phyloP scores from a whole-genome alignment of 352 stramenopile genomes.

The Globisporangium mamillatum region DNA sequence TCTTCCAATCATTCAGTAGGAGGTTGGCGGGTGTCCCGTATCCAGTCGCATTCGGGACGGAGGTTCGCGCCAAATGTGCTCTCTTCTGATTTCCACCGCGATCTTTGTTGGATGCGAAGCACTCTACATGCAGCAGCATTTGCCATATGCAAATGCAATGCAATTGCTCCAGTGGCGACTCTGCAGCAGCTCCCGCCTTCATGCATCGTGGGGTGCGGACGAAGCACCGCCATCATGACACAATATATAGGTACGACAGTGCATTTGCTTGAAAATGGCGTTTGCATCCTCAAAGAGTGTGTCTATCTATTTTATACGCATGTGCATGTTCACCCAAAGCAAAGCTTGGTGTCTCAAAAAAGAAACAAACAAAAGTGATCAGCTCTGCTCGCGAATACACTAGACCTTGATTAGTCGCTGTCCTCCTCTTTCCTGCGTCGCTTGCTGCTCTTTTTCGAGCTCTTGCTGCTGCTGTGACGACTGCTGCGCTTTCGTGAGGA shows the following conservation, averaged over 20 bases:
- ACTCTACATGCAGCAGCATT: too few relatives aligned
- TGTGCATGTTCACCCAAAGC: neutral
- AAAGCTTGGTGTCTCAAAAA: neutral
- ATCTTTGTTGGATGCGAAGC: too few relatives aligned
- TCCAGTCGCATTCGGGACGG: neutral
- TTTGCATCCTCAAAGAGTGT: neutral
- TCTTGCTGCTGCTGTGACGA: conserved; percentile 10
- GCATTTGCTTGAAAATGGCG: neutral
- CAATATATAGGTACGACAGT: too few relatives aligned
- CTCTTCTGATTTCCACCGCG: neutral
- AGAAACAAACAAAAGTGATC: neutral
- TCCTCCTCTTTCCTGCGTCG: conserved; percentile 10
- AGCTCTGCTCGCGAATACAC: too few relatives aligned
- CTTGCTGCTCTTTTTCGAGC: conserved; percentile 17
- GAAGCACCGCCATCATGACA: too few relatives aligned
- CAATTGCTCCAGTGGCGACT: too few relatives aligned
- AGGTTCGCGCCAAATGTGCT: neutral
- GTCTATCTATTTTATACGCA: neutral
- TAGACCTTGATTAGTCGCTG: conserved; percentile 9
- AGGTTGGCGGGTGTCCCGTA: neutral
- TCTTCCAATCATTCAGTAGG: conserved; percentile 3
- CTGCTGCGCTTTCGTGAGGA: conserved; percentile 25
- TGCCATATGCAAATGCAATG: too few relatives aligned
- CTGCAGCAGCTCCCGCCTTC: too few relatives aligned
- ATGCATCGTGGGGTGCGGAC: too few relatives aligned